Conservation (phyloP, 2,329 filamentous ascomycete genomes). For the Ceratocystis harringtonii region DNA sequence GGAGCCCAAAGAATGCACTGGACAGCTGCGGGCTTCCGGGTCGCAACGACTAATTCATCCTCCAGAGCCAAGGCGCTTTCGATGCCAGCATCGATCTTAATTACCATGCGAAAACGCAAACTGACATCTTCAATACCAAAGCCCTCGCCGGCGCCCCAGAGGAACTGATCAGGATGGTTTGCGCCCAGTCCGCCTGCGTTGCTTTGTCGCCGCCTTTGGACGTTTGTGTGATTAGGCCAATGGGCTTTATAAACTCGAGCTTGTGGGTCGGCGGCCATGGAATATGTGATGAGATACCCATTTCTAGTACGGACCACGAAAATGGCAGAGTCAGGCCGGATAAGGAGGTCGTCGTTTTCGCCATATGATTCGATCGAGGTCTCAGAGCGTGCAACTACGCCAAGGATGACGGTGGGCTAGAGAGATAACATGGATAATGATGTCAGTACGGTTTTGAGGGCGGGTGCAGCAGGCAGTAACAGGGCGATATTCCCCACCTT, state of each 20-base stretch:
- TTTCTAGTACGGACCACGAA: slow-evolving; percentile 75
- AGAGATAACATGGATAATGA: slow-evolving; percentile 15
- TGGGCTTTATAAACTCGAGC: slow-evolving; percentile 73
- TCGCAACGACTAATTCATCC: slow-evolving; percentile 84
- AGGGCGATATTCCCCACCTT: slow-evolving; percentile 42
- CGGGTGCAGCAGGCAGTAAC: not conserved
- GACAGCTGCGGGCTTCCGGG: slow-evolving; percentile 78
- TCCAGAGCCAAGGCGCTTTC: slow-evolving; percentile 75
- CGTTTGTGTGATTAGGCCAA: slow-evolving; percentile 53
- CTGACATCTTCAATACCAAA: slow-evolving; percentile 72
- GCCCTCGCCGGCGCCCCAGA: slow-evolving; percentile 68
- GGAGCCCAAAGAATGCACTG: slow-evolving; percentile 94
- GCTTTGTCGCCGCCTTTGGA: slow-evolving; percentile 46
- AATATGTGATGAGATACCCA: slow-evolving; percentile 89
- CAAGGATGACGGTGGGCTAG: slow-evolving; percentile 77
- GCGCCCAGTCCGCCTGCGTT: slow-evolving; percentile 43
- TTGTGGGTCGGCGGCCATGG: slow-evolving; percentile 68
- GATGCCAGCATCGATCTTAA: slow-evolving; percentile 94
- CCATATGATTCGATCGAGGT: slow-evolving; percentile 73
- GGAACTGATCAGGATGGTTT: slow-evolving; percentile 42
- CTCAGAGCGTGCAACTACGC: slow-evolving; percentile 66
- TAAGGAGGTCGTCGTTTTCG: slow-evolving; percentile 64
- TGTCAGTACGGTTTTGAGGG: slow-evolving; percentile 17
- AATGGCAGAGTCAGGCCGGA: slow-evolving; percentile 83
- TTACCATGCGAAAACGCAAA: slow-evolving; percentile 90